A percentile compares a stretch with the other conserved stretches of the same genome.
Evolutionary conservation across 345 rosid genomes (phyloP).

Genomic region (Aquilaria sinensis): DNA sequence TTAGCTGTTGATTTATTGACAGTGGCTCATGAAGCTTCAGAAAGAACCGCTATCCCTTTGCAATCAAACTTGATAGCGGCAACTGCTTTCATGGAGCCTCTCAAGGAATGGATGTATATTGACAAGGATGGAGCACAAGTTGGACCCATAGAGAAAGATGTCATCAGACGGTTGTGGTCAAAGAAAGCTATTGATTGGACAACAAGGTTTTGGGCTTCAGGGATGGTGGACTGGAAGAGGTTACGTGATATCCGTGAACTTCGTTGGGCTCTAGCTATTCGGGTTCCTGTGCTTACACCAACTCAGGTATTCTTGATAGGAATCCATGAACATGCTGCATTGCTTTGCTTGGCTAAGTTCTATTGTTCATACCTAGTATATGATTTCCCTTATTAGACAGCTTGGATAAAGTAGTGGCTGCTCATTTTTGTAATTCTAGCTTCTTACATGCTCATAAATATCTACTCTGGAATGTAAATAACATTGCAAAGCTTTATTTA

Average conservation of each 20-base stretch:
- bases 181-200: conserved; percentile 87
- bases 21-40: conserved; percentile 92
- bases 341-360: conserved; percentile 3
- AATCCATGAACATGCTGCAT: conserved; percentile 1
- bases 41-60: conserved; percentile 92
- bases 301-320: conserved; percentile 57
- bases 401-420: background rate
- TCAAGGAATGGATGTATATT: conserved; percentile 93
- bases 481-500: conserved; percentile 12
- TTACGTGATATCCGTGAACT: conserved; percentile 97
- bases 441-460: no score
- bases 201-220: conserved; percentile 90
- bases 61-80: conserved; percentile 98
- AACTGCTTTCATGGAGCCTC: conserved; percentile 98
- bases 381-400: background rate
- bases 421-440: background rate
- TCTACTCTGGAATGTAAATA: no score
- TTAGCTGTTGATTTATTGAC: conserved; percentile 98
- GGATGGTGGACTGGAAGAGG: conserved; percentile 96
- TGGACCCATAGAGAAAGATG: conserved; percentile 97
- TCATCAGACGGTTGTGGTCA: conserved; percentile 92
- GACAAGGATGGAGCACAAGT: conserved; percentile 72
- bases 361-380: background rate
- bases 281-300: conserved; percentile 94
- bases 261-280: conserved; percentile 88